These are phyloP conservation scores for Anthracocystis panici-leucophaei DNA, from an alignment of 1,284 basidiomycete genomes.

Conservation along the genomic window DNA sequence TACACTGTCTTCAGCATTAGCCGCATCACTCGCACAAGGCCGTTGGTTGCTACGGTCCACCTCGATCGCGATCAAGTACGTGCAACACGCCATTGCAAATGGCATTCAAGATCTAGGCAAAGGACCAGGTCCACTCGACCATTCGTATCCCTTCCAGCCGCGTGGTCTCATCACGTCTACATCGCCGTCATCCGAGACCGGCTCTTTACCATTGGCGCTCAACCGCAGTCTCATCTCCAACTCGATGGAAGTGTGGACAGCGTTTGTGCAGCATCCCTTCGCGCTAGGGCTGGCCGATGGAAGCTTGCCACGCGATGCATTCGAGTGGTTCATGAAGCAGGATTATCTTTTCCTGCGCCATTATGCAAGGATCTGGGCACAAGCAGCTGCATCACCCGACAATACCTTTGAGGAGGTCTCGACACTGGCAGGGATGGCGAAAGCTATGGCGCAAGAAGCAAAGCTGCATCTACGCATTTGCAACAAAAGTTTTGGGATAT, in stretches of 20 bases:
- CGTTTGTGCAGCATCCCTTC: conserved; percentile 79
- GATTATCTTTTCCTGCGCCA: conserved; percentile 73
- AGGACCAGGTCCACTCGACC: conserved; percentile 89
- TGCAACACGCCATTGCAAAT: conserved; percentile 80
- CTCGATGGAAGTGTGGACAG: conserved; percentile 60
- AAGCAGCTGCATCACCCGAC: conserved; percentile 75
- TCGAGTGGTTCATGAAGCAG: conserved; percentile 85
- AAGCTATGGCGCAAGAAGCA: conserved; percentile 53
- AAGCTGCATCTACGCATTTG: conserved; percentile 59
- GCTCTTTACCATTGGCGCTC: conserved; percentile 47
- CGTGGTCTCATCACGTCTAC: conserved; percentile 33
- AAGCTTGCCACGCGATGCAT: conserved; percentile 76
- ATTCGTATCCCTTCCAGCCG: conserved; percentile 77
- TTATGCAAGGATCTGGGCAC: conserved; percentile 73
- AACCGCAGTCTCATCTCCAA: conserved; percentile 55
- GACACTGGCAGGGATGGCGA: conserved; percentile 75
- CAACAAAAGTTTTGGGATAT: conserved; percentile 45
- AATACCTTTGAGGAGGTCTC: conserved; percentile 75
- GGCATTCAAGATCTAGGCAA: conserved; percentile 78
- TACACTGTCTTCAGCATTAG: conserved; percentile 86
- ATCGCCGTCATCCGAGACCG: conserved; percentile 25
- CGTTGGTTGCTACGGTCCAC: conserved; percentile 76
- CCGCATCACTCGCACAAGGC: conserved; percentile 77
- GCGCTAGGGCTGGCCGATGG: conserved; percentile 81
- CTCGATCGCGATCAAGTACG: conserved; percentile 77